Evolutionary conservation across 2,329 filamentous ascomycete species (phyloP), one percentile per base, ranked within the genome.

Genomic region (Xylaria sp.): DNA sequence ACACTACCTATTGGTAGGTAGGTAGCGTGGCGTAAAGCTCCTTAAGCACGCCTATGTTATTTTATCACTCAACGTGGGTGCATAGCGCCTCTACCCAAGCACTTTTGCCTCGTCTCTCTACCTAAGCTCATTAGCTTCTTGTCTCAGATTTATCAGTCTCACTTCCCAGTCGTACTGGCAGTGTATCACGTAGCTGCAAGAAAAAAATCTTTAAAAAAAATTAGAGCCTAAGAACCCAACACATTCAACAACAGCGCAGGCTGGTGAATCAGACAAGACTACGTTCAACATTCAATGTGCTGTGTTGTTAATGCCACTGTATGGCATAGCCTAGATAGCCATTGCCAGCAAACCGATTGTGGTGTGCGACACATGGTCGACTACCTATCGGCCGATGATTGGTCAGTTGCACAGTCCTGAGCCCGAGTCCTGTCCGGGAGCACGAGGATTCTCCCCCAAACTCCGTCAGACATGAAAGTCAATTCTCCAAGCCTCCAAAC

Each of bases 81-180:
- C n/a, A n/a, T n/a, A n/a, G n/a, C n/a, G n/a, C n/a, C n/a, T n/a
- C n/a, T n/a, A n/a, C n/a, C n/a, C 29, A 33, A 11, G 29, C 29
- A 33, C 6, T 33, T n/a, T n/a, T n/a, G n/a, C n/a, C n/a, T n/a
- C n/a, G n/a, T n/a, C n/a, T n/a, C n/a, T n/a, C n/a, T 44, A 47
- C 44, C n/a, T 3, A n/a, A 25, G 27, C 6, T 29, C n/a, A 37
- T 13, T 19, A 47, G 7, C 3, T 17, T 47, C 10, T 13, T 38
- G 40, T 38, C 55, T 52, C 47, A 31, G 31, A 58, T 58, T 58
- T 58, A 48, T 58, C 55, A 58, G 48, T 58, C 38, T 58, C 44
- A 43, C 21, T 54, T 44, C n/a, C n/a, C n/a, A n/a, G n/a, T n/a
- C n/a, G n/a, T n/a, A n/a, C n/a, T n/a, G n/a, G n/a, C n/a, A n/a